Evolutionary conservation across 345 rosid genomes (phyloP), one percentile per base, ranked within the genome.

Genomic region (Eucalyptus guilfoylei): DNA sequence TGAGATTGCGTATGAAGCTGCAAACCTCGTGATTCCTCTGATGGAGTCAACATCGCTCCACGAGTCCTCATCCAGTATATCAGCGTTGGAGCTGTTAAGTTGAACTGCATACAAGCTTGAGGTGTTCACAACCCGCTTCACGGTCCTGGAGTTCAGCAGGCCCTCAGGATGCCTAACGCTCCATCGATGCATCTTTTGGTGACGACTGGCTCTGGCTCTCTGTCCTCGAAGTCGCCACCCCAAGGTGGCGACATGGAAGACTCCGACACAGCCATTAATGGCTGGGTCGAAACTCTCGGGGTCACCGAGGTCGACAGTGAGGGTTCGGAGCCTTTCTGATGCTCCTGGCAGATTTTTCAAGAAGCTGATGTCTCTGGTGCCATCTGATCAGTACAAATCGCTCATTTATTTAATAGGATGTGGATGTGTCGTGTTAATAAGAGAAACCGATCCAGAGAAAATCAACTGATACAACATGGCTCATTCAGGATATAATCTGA

Each of bases 181-280:
- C 96, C 98, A 17, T 91, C 91, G 13, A 94, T 90, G 32, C 95
- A 80, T 88, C 95, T 93, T 80, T 93, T 90, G 2, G 93, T 93
- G 15, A 93, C 89, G 23, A 89, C 90, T 76, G 91, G 93, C 69
- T 93, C 95, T 10, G 95, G 81, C n/a, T 94, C 96, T 48, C 85
- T 90, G 28, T 87, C 88, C 28, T 58, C 87, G 5, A 88, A 86
- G 60, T 91, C 90, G n/a, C n/a, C n/a, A n/a, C 8, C 80, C 28
- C 2, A 87, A 90, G 3, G 87, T 86, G 6, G 94, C 93, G 5
- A 88, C 83, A 34, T 88, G 93, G 52, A 92, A 91, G 44, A 92
- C 90, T 4, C 92, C 92, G 2, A 21, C 48, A 87, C 92, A 91
- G n/a, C 92, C 94, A 30, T 45, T 32, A 26, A 92, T 88, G 23